Conservation (phyloP, 805 yeast genomes). For the Ogataea kodamae region DNA sequence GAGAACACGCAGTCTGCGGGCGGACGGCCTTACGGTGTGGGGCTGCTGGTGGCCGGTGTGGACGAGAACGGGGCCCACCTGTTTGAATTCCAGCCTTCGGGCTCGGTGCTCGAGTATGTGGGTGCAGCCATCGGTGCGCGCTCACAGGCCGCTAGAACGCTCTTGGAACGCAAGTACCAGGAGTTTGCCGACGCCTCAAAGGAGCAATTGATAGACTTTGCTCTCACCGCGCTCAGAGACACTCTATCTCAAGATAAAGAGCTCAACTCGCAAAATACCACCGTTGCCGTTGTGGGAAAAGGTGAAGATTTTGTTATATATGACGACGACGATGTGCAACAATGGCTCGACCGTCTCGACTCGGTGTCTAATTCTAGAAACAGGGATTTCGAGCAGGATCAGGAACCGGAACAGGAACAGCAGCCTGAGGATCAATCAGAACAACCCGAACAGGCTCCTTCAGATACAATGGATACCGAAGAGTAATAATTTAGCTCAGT, state of each 20-base stretch:
- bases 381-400: constrained; percentile 35
- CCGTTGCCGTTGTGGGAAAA: constrained; percentile 89
- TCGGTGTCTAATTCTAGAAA: constrained; percentile 56
- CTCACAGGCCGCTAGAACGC: constrained; percentile 97
- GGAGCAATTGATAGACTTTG: constrained; percentile 79
- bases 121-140: constrained; percentile 98
- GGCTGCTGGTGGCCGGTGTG: constrained; percentile 81
- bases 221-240: constrained; percentile 87
- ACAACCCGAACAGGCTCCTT: constrained; percentile 7
- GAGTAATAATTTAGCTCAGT: constrained; percentile 8
- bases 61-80: constrained; percentile 95
- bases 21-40: constrained; percentile 97
- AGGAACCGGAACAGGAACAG: constrained; percentile 30
- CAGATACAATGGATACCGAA: constrained; percentile 38
- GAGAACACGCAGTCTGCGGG: constrained; percentile 94
- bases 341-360: constrained; percentile 76
- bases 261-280: constrained; percentile 75
- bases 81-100: constrained; percentile 94
- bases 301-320: constrained; percentile 65
- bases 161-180: constrained; percentile 81
- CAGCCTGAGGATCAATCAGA: constrained; percentile 19
- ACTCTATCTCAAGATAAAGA: constrained; percentile 94
- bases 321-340: constrained; percentile 84
- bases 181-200: constrained; percentile 55
- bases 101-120: constrained; percentile 83